These are phyloP conservation scores for Anisodus tanguticus DNA, from an alignment of 257 asterid genomes.

Conservation along the genomic window DNA sequence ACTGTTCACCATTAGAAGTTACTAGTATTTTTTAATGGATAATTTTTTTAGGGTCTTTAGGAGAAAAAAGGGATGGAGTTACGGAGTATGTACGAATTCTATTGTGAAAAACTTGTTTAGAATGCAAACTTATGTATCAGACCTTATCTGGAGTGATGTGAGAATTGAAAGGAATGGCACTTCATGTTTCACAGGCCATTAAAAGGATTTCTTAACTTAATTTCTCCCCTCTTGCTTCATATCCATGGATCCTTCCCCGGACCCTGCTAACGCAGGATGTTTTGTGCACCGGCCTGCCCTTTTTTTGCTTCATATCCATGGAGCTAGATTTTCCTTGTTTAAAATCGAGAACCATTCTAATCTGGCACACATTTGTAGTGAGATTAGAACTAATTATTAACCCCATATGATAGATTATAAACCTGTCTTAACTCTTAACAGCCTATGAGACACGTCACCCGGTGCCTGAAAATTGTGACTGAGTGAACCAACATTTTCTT, in stretches of 20 bases:
- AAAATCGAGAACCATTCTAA: not conserved
- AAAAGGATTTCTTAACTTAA: not conserved
- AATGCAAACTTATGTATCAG: not conserved
- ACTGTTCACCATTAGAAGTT: too few relatives aligned
- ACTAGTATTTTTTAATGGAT: not conserved
- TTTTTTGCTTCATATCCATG: not conserved
- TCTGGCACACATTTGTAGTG: not conserved
- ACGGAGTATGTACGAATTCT: not conserved
- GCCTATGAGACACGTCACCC: not conserved
- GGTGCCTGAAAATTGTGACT: too few relatives aligned
- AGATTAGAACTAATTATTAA: not conserved
- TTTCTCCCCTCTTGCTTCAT: not conserved
- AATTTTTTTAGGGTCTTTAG: not conserved
- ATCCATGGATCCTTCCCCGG: not conserved
- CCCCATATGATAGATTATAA: not conserved
- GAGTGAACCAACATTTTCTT: too few relatives aligned
- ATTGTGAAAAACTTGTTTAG: not conserved
- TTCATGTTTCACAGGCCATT: not conserved
- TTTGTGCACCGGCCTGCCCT: too few relatives aligned
- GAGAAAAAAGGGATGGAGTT: not conserved
- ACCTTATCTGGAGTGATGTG: too few relatives aligned
- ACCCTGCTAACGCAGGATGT: too few relatives aligned
- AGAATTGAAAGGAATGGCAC: not conserved
- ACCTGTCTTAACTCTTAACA: not conserved
- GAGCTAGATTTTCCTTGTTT: not conserved